Base-by-base conservation (phyloP, 495 filamentous ascomycete genomes). In the Neurospora sp. region DNA sequence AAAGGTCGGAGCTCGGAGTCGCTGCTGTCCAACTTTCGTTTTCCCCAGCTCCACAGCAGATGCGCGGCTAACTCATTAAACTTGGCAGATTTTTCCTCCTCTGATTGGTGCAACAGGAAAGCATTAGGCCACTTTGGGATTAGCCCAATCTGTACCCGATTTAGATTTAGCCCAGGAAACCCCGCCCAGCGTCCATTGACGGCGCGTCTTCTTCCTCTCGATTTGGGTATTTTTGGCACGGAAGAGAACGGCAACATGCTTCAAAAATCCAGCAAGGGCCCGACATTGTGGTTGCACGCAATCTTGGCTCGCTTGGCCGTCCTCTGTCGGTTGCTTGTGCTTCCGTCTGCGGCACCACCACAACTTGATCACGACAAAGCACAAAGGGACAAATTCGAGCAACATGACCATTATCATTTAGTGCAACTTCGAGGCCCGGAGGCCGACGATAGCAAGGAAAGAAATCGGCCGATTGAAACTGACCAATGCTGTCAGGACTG, bases 31-130 rank as follows among this genome's bases (percentile, higher is more conserved):
- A n/a, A 16, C 22, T 61, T 61, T 61, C 27, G 12, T 16, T 8
- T 16, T 18, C 2, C 53, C 53, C 22, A 65, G 27, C 53, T 65
- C 53, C 53, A 61, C 53, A 61, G 53, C 27, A 35, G 53, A 35
- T 77, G 76, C 77, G 79, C 78, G 79, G 76, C 79, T 78, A 80
- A 71, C 69, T 70, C 71, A 77, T 76, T 73, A 73, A 72, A 71
- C 74, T 75, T 76, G 76, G 74, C 69, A 37, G 2, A 18, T 61
- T 71, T 74, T 68, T 11, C 0, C 31, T 10, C 10, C 4, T 69
- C 39, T 72, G 38, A 74, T 31, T 74, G 72, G n/a, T n/a, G n/a
- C n/a, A n/a, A n/a, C n/a, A 27, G 46, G 46, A 53, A 53, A 12
- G 9, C 20, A 46, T 46, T 46, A 46, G 44, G 44, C 44, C 44